A percentile compares a stretch with the other conserved stretches of the same genome.
Conservation (phyloP, 2,329 filamentous ascomycete species). For the Chaetomium olivaceum region DNA sequence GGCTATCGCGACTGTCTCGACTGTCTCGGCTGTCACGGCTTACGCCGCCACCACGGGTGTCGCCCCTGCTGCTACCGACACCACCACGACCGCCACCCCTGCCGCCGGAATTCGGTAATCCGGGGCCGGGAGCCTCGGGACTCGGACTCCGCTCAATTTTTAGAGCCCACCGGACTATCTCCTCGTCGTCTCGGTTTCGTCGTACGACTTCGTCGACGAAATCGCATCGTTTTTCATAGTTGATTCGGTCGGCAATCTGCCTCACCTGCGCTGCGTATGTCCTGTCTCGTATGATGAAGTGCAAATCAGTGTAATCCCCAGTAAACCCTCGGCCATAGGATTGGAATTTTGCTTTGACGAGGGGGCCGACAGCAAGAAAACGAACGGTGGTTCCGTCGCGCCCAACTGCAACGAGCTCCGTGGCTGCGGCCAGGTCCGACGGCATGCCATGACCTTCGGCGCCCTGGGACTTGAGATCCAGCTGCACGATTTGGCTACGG, state of each 20-base stretch:
- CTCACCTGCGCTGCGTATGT: neutral
- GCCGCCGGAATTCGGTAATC: no score
- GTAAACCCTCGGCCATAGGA: conserved; percentile 1
- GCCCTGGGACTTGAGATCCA: conserved; percentile 8
- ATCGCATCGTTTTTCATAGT: neutral
- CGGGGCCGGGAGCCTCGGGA: neutral
- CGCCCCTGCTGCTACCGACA: no score
- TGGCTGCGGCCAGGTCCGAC: neutral
- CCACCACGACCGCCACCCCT: no score
- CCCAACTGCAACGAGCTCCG: neutral
- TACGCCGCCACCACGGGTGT: no score
- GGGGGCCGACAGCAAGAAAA: conserved; percentile 4
- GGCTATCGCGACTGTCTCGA: neutral
- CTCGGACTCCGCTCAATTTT: neutral
- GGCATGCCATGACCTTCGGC: conserved; percentile 13
- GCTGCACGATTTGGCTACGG: neutral
- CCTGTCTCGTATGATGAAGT: neutral
- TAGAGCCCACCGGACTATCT: neutral
- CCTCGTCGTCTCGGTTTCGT: neutral
- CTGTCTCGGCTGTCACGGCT: neutral
- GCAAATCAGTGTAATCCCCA: conserved; percentile 5
- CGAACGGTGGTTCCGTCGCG: neutral
- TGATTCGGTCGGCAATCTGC: neutral
- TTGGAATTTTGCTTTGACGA: conserved; percentile 11
- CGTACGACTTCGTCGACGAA: neutral